Evolutionary conservation across 257 asterid genomes (phyloP), one percentile per base, ranked within the genome.

Genomic region (Plantago elongata): DNA sequence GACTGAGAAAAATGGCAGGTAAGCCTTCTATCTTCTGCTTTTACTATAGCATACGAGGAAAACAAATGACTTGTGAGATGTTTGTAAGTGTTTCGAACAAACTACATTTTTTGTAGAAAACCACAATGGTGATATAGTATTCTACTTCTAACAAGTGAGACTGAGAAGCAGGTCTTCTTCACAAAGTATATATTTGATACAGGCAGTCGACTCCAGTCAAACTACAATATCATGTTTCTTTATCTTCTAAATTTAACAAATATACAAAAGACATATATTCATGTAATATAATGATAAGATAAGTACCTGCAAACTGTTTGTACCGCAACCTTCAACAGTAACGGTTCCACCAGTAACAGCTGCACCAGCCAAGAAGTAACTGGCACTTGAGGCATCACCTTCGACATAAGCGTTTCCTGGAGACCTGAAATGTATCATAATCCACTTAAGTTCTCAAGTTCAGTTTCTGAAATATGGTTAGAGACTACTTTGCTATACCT

Each of bases 331-430:
- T 84, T 93, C 96, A 66, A 89, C 99, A 3, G 97, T 79, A 22
- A 82, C 50, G 27, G 97, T 89, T 68, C 99, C 99, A 67, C 97
- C 96, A 1, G 96, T 93, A 67, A 87, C 73, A 57, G 99, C 97
- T 51, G 99, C 99, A 63, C 99, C 99, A 51, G 96, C 99, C 84
- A 93, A 82, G 84, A 93, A 93, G 84, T 93, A 93, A 73, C 99
- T 93, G 59, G 99, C 97, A 64, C 97, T 93, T 15, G 97, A 93
- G 64, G 99, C 99, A 74, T 93, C 99, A 57, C 97, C 99, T 85
- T 93, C 99, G n/a, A 93, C 99, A 51, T 73, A 89, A 57, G 95
- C 91, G 54, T 89, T 93, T 63, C 97, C 99, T 34, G 97, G 99
- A 58, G 99, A 93, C 77, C 97, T 93, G 63, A 54, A 54, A 18